Evolutionary conservation across 2,329 filamentous ascomycete species (phyloP), one percentile per base, ranked within the genome.

Genomic region (Colletotrichum liriopes): DNA sequence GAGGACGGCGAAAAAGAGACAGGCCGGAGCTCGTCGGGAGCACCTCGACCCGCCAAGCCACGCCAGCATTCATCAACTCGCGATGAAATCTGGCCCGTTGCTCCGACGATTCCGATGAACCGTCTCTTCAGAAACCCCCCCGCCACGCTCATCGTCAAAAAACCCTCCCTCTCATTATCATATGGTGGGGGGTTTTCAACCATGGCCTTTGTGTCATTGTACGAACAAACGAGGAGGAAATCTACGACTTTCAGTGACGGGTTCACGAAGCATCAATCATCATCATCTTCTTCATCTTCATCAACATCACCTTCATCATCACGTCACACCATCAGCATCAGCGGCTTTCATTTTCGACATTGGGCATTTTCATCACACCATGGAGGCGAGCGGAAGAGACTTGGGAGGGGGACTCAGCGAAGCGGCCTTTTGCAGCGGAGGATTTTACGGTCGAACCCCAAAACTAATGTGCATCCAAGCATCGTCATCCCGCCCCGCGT

Each of bases 11-110:
- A 18, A 20, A 7, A n/a, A n/a, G 41, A 41, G 65, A 52, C 56
- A 68, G 65, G 65, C 65, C 68, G 68, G 68, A 67, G 65, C 67
- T 67, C 58, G 68, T 68, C 65, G n/a, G 43, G 37, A 61, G 65
- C 61, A 41, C 12, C 14, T 29, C 20, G 5, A 26, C 49, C 23
- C 12, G 14, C 23, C 49, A 29, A 26, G 62, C n/a, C 55, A 60
- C 39, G 35, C 32, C 51, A 47, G n/a, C 26, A n/a, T 9, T 51
- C 49, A 51, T 29, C 26, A 12, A 54, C 7, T 5, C n/a, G 26
- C 26, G 18, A 14, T 12, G 58, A 18, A 9, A 9, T 47, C 11
- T 61, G 11, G 43, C 35, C 16, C n/a, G 18, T 29, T 23, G 64
- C 35, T 26, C 16, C 41, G 32, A 60, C 49, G 65, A 62, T 43